Percentiles rank a stretch among this genome's conserved stretches.
phyloP scores from a whole-genome alignment of 352 stramenopile species.

The Phytopythium ostracodes region DNA sequence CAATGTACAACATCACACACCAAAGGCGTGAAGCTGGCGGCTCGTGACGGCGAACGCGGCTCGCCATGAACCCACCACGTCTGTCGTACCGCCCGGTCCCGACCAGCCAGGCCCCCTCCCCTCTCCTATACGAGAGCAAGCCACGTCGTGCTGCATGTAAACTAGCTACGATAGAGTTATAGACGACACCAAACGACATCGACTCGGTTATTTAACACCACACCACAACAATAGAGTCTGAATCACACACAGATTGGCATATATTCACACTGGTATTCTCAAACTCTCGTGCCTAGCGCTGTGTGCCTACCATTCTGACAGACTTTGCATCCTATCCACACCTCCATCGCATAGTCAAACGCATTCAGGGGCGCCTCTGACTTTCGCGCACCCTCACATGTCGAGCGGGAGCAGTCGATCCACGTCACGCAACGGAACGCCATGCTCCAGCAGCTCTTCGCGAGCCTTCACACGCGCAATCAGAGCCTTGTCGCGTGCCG shows the following conservation, averaged over 20 bases:
- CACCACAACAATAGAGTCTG: background rate
- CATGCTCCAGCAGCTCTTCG: constrained; percentile 22
- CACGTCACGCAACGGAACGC: constrained; percentile 20
- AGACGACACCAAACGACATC: background rate
- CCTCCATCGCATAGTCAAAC: background rate
- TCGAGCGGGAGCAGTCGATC: constrained; percentile 29
- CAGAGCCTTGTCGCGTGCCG: constrained; percentile 26
- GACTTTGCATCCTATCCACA: background rate
- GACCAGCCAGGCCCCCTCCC: background rate
- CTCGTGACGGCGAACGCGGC: background rate
- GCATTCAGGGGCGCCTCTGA: background rate
- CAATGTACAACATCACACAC: background rate
- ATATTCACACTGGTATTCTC: background rate
- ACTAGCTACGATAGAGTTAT: constrained; percentile 2
- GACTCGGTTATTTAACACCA: constrained; percentile 8
- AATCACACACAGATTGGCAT: too few species aligned
- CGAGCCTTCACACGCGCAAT: constrained; percentile 23
- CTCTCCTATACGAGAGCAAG: background rate
- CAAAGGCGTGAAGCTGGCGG: background rate
- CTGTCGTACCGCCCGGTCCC: background rate
- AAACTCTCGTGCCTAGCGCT: too few species aligned
- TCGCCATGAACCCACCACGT: background rate
- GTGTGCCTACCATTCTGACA: too few species aligned
- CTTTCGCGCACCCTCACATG: background rate
- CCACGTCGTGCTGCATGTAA: constrained; percentile 5